Evolutionary conservation across 768 basidiomycete genomes (phyloP), one percentile per base, ranked within the genome.

Genomic region (Brasilioporus rufonigricans): DNA sequence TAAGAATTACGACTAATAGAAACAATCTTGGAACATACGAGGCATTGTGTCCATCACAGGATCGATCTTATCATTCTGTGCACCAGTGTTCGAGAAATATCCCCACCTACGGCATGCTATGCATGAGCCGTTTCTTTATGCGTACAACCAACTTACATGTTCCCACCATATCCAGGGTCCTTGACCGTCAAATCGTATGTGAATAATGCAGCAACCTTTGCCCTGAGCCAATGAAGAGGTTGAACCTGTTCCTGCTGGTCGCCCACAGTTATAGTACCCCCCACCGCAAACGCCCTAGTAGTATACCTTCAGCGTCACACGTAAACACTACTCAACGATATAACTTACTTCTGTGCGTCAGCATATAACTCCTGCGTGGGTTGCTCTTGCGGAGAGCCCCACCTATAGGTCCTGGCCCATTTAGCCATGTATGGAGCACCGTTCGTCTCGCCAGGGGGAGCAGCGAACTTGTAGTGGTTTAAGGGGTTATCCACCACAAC

Each of bases 181-280:
- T 19, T 0, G 1, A 51, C 44, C 2, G 59, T 61, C 26, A 63
- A 36, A 36, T 61, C 55, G 19, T 61, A 64, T 3, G 53, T 54
- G 21, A 63, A 63, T 8, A 63, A 35, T 12, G 19, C 50, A 19
- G 53, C 48, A 2, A 63, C 43, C 27, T 63, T 63, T 31, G 1
- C 26, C 41, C 63, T 64, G 9, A 63, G 59, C 62, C 62, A 58
- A 29, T 10, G 18, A 4, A 61, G 38, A 24, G 62, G 59, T 6
- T 32, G 12, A 4, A 51, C 11, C 1, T 14, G 2, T 19, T 38
- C 16, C 8, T 6, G 1, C 1, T 2, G 0, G 12, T 27, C 47
- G 27, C 11, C 50, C 21, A 62, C n/a, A 11, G 6, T 3, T 33
- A 60, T 18, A 4, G 2, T 39, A 21, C 7, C 31, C 33, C 52